Evolutionary conservation across 768 basidiomycete genomes (phyloP).

Genomic region (Panus rudis): DNA sequence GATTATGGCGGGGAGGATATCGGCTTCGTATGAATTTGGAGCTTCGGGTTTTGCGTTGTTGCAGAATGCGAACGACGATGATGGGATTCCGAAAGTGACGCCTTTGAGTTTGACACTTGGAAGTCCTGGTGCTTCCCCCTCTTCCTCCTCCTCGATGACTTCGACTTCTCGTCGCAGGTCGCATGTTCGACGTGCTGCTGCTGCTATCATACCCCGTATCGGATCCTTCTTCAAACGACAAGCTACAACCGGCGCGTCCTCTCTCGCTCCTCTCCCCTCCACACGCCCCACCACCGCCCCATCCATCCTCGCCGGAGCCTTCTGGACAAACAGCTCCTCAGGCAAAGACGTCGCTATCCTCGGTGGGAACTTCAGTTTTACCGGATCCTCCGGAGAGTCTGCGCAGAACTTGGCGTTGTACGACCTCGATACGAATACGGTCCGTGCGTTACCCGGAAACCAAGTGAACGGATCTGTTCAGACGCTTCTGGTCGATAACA

Average conservation of each 20-base stretch:
- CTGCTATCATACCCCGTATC: conserved; percentile 42
- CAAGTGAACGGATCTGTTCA: conserved; percentile 72
- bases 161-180: conserved; percentile 33
- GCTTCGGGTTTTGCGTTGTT: conserved; percentile 77
- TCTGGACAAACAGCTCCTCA: conserved; percentile 80
- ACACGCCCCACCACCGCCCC: conserved; percentile 57
- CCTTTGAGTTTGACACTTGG: conserved; percentile 57
- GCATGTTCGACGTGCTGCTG: conserved; percentile 28
- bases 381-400: conserved; percentile 28
- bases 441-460: conserved; percentile 51
- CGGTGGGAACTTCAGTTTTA: conserved; percentile 84
- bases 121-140: conserved; percentile 22
- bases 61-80: conserved; percentile 45
- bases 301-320: conserved; percentile 77
- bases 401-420: conserved; percentile 67
- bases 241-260: conserved; percentile 27
- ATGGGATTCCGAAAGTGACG: conserved; percentile 48
- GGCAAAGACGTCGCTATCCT: conserved; percentile 64
- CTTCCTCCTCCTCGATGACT: too few relatives aligned
- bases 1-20: conserved; percentile 64
- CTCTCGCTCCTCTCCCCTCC: conserved; percentile 47
- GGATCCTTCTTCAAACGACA: conserved; percentile 47
- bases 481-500: conserved; percentile 64
- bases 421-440: conserved; percentile 40
- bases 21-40: conserved; percentile 52